Base-by-base conservation (phyloP, 1,284 basidiomycete genomes). In the Heterobasidion irregulare region DNA sequence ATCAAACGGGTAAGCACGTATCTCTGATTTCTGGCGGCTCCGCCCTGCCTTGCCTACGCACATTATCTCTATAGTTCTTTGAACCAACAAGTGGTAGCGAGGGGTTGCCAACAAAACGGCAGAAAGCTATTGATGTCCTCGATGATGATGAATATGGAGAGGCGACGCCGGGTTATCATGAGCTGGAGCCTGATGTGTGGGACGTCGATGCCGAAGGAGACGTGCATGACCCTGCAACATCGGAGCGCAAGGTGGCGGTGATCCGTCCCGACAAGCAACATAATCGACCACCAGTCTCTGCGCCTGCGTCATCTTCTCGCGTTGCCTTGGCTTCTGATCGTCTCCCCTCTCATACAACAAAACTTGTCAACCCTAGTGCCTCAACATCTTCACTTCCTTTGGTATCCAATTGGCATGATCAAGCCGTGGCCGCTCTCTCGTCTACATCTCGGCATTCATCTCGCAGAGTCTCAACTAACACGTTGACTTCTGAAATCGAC, bases 1-100 rank as follows among this genome's bases (percentile, higher is more conserved):
- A 89, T 91, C 56, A 86, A 86, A 66, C 74, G 80, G 53, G 88
- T 87, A 64, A 56, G 79, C 53, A 50, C 50, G 19, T 36, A 32
- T 38, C 18, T 46, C 9, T 32, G 26, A n/a, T 41, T 19, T 38
- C 15, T 18, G 46, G 38, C n/a, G 38, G 10, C n/a, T n/a, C 10
- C 10, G 6, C 5, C 38, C 12, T 41, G 38, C 38, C 4, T 26
- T 26, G 26, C 26, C 26, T 26, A 26, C 6, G 26, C 26, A 5
- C 26, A 26, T 5, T 5, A 26, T 26, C 6, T 26, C 26, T 26
- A 2, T 59, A 87, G 85, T 88, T 86, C 64, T 82, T 86, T 53
- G 78, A 77, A 52, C 59, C 71, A 15, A 63, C 68, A 1, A 68
- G 68, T 51, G 47, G 62, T 8, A 47, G 46, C 26, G 32, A 36